These are phyloP conservation scores for Ceratobasidium sp. DNA, from an alignment of 1,284 basidiomycete species.

Conservation along the genomic window DNA sequence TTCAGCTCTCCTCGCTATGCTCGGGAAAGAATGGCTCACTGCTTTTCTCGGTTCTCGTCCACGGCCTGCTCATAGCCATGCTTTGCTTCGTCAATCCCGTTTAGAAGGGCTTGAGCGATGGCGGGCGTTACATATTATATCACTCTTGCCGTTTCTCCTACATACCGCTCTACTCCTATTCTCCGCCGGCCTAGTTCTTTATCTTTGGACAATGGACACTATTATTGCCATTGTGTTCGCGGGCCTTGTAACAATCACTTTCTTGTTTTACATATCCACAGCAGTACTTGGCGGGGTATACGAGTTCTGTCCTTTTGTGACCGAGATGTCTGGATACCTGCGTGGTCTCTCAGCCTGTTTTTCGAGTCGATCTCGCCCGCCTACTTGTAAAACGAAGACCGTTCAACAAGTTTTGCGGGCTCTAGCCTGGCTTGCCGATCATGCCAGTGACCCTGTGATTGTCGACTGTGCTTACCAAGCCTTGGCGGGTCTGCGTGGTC, in stretches of 20 bases:
- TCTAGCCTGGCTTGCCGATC: background rate
- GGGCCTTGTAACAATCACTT: background rate
- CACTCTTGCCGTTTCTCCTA: conserved; percentile 8
- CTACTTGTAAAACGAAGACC: background rate
- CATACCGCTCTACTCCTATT: conserved; percentile 23
- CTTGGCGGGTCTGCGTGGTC: background rate
- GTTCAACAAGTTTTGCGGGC: background rate
- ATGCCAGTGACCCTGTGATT: conserved; percentile 3
- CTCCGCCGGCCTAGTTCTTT: conserved; percentile 8
- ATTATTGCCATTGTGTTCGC: conserved; percentile 1
- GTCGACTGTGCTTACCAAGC: conserved; percentile 9
- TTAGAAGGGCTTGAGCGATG: conserved; percentile 15
- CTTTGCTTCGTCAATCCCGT: conserved; percentile 7
- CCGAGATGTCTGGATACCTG: conserved; percentile 5
- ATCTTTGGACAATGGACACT: conserved; percentile 14
- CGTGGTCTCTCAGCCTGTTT: background rate
- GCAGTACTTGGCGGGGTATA: background rate
- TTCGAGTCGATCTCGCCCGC: background rate
- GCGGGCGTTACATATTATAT: conserved; percentile 25
- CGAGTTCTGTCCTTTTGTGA: background rate
- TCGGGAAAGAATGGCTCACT: conserved; percentile 33
- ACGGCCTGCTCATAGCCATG: conserved; percentile 2
- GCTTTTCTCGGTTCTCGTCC: conserved; percentile 6
- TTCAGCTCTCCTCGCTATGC: conserved; percentile 16
- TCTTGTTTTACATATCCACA: background rate